These are phyloP conservation scores for Leccinum uliginosum DNA, from an alignment of 768 basidiomycete species.

Conservation along the genomic window DNA sequence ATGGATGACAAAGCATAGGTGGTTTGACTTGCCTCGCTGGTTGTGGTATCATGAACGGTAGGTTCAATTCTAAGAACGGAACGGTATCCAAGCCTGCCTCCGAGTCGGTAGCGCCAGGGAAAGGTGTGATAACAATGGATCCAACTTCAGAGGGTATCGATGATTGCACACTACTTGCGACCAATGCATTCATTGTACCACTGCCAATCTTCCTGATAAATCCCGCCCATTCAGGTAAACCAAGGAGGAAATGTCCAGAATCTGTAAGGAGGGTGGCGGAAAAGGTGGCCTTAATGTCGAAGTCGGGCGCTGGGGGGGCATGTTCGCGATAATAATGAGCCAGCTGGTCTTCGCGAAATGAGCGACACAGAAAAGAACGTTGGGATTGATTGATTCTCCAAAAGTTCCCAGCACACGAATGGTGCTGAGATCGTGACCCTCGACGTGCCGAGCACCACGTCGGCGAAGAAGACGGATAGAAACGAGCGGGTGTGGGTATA, in stretches of 20 bases:
- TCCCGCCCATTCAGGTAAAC: slow-evolving; percentile 81
- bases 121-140: slow-evolving; percentile 89
- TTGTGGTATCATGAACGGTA: slow-evolving; percentile 77
- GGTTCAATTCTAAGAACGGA: slow-evolving; percentile 96
- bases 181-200: slow-evolving; percentile 99
- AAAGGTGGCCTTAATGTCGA: slow-evolving; percentile 74
- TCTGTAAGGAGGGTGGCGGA: slow-evolving; percentile 77
- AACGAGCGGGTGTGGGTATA: slow-evolving; percentile 95
- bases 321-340: slow-evolving; percentile 74
- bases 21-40: slow-evolving; percentile 50
- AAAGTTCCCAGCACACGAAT: slow-evolving; percentile 89
- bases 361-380: slow-evolving; percentile 87
- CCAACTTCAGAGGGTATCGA: slow-evolving; percentile 97
- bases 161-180: slow-evolving; percentile 80
- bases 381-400: slow-evolving; percentile 94
- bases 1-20: background rate
- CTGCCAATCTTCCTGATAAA: slow-evolving; percentile 92
- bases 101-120: slow-evolving; percentile 93
- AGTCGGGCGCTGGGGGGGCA: slow-evolving; percentile 86
- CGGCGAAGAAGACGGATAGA: slow-evolving; percentile 90
- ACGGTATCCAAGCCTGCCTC: slow-evolving; percentile 97
- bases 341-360: slow-evolving; percentile 75
- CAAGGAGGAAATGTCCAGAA: slow-evolving; percentile 78
- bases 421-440: slow-evolving; percentile 76
- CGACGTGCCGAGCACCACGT: slow-evolving; percentile 82